Percentiles rank a stretch among this genome's conserved stretches.
Conservation (phyloP, 2,329 filamentous ascomycete species). For the Aspergillus caelatus region DNA sequence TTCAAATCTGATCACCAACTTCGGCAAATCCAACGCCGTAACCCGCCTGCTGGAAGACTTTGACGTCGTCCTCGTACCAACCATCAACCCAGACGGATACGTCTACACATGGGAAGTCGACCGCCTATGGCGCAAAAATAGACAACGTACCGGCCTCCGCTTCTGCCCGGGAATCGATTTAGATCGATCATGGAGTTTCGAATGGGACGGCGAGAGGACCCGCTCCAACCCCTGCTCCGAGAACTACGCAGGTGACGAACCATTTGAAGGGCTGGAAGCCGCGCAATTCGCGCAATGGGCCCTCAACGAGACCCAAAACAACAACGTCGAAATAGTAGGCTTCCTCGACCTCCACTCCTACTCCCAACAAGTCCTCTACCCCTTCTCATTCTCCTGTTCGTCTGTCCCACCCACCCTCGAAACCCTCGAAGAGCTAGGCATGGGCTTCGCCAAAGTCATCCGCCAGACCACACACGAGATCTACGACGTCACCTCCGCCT, state of each 20-base stretch:
- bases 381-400: constrained; percentile 83
- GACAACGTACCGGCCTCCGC: constrained; percentile 74
- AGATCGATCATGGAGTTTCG: constrained; percentile 81
- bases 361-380: constrained; percentile 91
- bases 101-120: constrained; percentile 92
- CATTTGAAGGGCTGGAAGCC: constrained; percentile 84
- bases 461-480: constrained; percentile 74
- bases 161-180: constrained; percentile 90
- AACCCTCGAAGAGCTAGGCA: constrained; percentile 85
- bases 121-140: constrained; percentile 91
- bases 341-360: constrained; percentile 93
- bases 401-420: constrained; percentile 81
- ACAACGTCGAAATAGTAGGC: constrained; percentile 76
- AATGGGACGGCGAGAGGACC: constrained; percentile 72
- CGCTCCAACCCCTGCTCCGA: constrained; percentile 85
- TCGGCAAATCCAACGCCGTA: constrained; percentile 70
- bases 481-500: constrained; percentile 81
- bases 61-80: constrained; percentile 86
- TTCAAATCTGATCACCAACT: constrained; percentile 82
- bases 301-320: constrained; percentile 70
- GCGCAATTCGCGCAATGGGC: constrained; percentile 78
- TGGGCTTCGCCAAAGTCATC: constrained; percentile 87
- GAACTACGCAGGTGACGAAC: constrained; percentile 78
- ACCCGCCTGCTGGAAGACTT: constrained; percentile 80
- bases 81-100: constrained; percentile 91